Evolutionary conservation across 2,329 filamentous ascomycete genomes (phyloP).

Genomic region (Nectriaceae sp.): DNA sequence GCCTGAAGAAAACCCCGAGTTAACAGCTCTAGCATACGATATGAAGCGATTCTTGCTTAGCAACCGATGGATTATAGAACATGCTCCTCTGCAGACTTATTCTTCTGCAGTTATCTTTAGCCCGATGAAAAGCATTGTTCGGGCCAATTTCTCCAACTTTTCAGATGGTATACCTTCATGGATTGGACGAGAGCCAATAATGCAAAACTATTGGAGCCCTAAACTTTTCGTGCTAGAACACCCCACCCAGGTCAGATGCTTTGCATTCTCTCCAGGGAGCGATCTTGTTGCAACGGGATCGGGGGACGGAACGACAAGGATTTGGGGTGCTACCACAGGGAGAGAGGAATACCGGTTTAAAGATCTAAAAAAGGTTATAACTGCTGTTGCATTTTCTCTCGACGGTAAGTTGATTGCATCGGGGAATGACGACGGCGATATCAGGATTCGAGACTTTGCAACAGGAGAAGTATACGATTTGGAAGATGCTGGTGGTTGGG

Average conservation of each 20-base stretch:
- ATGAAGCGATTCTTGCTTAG: neutral
- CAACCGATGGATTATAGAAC: constrained; percentile 3
- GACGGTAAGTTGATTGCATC: neutral
- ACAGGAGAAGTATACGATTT: neutral
- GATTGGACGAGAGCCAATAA: neutral
- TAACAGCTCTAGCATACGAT: neutral
- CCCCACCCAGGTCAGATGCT: neutral
- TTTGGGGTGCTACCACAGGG: neutral
- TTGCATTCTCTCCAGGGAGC: neutral
- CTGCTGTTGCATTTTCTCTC: neutral
- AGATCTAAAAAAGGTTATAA: neutral
- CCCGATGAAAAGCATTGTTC: neutral
- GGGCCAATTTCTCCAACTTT: neutral
- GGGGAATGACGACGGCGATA: neutral
- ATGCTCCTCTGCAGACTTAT: constrained; percentile 9
- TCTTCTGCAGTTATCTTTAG: constrained; percentile 3
- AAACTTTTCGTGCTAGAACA: neutral
- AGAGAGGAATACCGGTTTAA: neutral
- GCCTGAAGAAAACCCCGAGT: neutral
- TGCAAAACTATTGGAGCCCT: neutral
- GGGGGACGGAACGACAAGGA: neutral
- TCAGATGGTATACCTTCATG: constrained; percentile 5
- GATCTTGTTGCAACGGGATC: neutral
- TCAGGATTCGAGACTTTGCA: neutral
- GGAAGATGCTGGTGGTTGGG: too few relatives aligned